Base-by-base conservation (phyloP, 2,329 filamentous ascomycete species). In the Diaporthe velutina region DNA sequence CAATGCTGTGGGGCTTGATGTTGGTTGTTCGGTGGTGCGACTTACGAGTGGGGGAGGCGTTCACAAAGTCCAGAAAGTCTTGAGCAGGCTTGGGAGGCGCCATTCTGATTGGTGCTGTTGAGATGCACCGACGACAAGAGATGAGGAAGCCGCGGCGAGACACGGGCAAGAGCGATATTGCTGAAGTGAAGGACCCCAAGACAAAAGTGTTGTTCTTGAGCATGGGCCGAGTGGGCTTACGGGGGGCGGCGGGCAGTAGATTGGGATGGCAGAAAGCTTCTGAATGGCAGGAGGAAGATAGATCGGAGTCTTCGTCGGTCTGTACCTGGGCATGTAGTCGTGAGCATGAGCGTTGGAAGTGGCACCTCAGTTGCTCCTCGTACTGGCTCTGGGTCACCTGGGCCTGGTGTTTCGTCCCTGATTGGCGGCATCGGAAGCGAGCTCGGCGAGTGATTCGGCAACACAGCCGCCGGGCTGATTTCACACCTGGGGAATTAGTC, bases 81-180 rank as follows among this genome's bases (percentile, higher is more conserved):
- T 57, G 67, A 25, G 64, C 55, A 58, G 72, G 68, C 48, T 74
- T 60, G 74, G 73, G 71, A 22, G 30, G 71, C 22, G 73, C 70
- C 50, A 76, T 71, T 15, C 1, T 57, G 76, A 82, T 50, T 82
- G 79, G 17, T 64, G 71, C 64, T n/a, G 42, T 55, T 10, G 68
- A 79, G 35, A 74, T 60, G n/a, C 17, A 38, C 38, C 73, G 75
- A 30, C 70, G 61, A 33, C 22, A 61, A 4, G 48, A 40, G 22
- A 30, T n/a, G 42, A 15, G 13, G 17, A 74, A 38, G 54, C 50
- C 50, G 25, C 35, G 60, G 19, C 42, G 60, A 50, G 40, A 33
- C 35, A 61, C 28, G 19, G 60, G 40, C 52, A 55, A 54, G 60
- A 61, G 40, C 8, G 70, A 45, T 52, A 55, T 30, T 45, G 22